Percentiles rank a stretch among this genome's conserved stretches.
Conservation (phyloP, 163 green algal species). For the Coccomyxa subellipsoidea region DNA sequence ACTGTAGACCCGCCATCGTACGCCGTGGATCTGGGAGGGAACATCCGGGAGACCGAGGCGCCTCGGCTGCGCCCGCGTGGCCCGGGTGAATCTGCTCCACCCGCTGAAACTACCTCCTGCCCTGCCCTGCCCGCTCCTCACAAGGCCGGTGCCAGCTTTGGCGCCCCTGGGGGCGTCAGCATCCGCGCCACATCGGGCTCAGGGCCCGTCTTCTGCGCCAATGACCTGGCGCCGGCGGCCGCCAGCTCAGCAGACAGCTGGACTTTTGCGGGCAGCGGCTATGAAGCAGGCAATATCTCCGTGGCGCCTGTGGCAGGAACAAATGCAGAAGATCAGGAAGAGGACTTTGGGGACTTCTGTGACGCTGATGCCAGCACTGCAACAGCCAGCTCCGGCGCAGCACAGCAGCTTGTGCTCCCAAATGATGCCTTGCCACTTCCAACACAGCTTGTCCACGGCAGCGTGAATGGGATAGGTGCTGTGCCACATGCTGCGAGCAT, state of each 20-base stretch:
- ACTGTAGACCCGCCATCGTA: conserved; percentile 8
- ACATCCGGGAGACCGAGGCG: conserved; percentile 3
- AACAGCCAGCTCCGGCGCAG: neutral
- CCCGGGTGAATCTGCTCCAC: neutral
- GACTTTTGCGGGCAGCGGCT: neutral
- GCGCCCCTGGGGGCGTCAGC: neutral
- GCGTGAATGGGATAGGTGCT: neutral
- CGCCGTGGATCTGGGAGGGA: neutral
- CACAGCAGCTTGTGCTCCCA: neutral
- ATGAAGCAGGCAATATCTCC: neutral
- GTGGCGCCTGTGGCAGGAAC: neutral
- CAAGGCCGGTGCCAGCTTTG: neutral
- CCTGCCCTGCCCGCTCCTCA: neutral
- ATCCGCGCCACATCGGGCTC: neutral
- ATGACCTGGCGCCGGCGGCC: too few species aligned
- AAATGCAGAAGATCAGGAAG: neutral
- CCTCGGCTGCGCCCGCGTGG: neutral
- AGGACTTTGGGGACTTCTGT: neutral
- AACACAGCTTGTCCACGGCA: neutral
- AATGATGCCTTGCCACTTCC: neutral
- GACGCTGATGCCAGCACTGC: neutral
- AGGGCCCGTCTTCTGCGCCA: neutral
- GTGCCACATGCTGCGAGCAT: neutral
- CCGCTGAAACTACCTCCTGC: neutral
- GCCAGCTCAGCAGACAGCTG: neutral